These are phyloP conservation scores for Dryas drummondii DNA, from an alignment of 306 rosid species.

Conservation along the genomic window DNA sequence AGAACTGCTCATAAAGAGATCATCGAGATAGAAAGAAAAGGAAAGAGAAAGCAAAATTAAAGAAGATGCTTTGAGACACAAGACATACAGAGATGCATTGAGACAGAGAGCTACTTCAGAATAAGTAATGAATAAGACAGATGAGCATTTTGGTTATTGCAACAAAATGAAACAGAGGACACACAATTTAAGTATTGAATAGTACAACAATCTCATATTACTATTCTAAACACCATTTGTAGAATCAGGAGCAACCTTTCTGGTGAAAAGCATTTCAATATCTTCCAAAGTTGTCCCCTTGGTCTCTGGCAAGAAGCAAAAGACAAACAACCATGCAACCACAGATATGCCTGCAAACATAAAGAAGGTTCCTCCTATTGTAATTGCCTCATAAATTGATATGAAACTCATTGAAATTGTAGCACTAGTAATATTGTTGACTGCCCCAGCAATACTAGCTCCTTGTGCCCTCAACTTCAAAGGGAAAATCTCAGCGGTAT, in stretches of 20 bases:
- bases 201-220: no score
- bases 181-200: no score
- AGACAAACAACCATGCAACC: constrained; percentile 66
- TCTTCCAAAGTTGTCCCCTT: constrained; percentile 78
- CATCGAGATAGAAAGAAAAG: no score
- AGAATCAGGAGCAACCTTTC: not conserved
- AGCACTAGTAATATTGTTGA: constrained; percentile 67
- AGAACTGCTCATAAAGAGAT: no score
- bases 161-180: no score
- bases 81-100: no score
- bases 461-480: constrained; percentile 75
- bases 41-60: no score
- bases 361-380: constrained; percentile 77
- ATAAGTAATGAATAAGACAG: no score
- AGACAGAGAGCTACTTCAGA: no score
- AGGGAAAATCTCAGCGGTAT: constrained; percentile 78
- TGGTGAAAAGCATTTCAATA: constrained; percentile 56
- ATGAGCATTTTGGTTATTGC: no score
- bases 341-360: constrained; percentile 63
- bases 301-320: constrained; percentile 70
- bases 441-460: constrained; percentile 62
- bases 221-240: no score
- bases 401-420: constrained; percentile 59
- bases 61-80: no score
- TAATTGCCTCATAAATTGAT: constrained; percentile 59